Evolutionary conservation across 2,329 filamentous ascomycete species (phyloP), one percentile per base, ranked within the genome.

Genomic region (Neofusicoccum ribis): DNA sequence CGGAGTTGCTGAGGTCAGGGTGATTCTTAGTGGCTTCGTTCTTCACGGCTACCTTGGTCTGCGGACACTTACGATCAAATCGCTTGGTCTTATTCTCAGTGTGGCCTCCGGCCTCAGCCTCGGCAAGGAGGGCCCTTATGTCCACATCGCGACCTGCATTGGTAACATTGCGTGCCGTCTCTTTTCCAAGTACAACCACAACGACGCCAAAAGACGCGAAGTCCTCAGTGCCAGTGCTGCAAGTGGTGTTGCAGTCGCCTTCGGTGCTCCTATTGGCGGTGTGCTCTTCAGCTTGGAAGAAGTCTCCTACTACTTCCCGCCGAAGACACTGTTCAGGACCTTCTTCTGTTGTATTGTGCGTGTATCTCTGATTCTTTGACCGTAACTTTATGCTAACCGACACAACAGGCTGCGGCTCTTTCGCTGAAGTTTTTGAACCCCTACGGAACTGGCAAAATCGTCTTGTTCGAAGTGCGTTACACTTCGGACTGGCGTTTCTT

Each of bases 21-120:
- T 98, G 66, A 98, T 98, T 66, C 86, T 98, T n/a, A 97, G 93
- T 72, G 95, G 95, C 5, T 99, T 98, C 73, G 94, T 99, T 64
- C 82, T 99, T 64, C 95, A 98, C 82, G 94, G 95, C 1, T 98
- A 98, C 74, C 85, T 99, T 7, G 95, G 95, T 70, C 78, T 96
- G 44, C 91, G 90, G 73, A 98, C 95, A 0, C 83, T 99, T 36
- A 78, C 94, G 5, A 86, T 96, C 79, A 99, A 99, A 76, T 91
- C 91, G 0, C 72, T 91, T 15, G 93, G 90, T 14, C 81, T 99
- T 52, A 86, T 97, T 66, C 83, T 98, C 65, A 96, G 92, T 75
- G 93, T 98, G 44, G 90, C 93, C 1, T 98, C 95, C 2, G 95
- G 95, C 3, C 84, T 99, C 67, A 97, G 93, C 74, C 83, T 99